These are phyloP conservation scores for Kregervanrija pseudodelftensis DNA, from an alignment of 805 yeast genomes.

Conservation along the genomic window DNA sequence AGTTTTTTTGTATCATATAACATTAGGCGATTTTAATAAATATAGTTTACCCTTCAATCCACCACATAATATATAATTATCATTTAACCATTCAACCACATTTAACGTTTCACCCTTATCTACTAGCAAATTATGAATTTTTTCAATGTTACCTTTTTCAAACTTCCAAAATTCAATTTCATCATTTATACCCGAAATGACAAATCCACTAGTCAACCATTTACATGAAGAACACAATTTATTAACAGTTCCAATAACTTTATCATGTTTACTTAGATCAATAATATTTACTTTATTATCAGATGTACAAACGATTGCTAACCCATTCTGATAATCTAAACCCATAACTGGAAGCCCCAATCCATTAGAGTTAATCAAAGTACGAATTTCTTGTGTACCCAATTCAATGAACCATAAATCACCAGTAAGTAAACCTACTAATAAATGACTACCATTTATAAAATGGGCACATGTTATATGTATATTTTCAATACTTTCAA, in stretches of 20 bases:
- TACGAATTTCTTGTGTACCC: background rate
- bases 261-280: background rate
- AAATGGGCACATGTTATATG: conserved; percentile 14
- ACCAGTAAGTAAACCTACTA: conserved; percentile 20
- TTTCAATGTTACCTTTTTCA: too few species aligned
- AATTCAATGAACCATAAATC: conserved; percentile 6
- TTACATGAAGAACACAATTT: too few species aligned
- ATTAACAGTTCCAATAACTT: too few species aligned
- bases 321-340: background rate
- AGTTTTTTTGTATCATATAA: background rate
- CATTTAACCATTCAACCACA: conserved; percentile 10
- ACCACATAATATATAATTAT: conserved; percentile 10
- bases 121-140: too few species aligned
- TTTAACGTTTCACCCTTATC: conserved; percentile 4
- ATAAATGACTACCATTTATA: conserved; percentile 14
- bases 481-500: background rate
- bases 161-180: too few species aligned
- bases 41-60: conserved; percentile 20
- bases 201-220: too few species aligned
- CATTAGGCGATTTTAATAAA: conserved; percentile 2
- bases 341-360: too few species aligned
- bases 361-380: too few species aligned
- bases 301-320: background rate
- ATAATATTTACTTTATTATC: conserved; percentile 1
- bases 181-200: too few species aligned